A percentile compares a stretch with the other conserved stretches of the same genome.
Conservation (phyloP, 2,329 filamentous ascomycete species). For the Fusarium sp. region DNA sequence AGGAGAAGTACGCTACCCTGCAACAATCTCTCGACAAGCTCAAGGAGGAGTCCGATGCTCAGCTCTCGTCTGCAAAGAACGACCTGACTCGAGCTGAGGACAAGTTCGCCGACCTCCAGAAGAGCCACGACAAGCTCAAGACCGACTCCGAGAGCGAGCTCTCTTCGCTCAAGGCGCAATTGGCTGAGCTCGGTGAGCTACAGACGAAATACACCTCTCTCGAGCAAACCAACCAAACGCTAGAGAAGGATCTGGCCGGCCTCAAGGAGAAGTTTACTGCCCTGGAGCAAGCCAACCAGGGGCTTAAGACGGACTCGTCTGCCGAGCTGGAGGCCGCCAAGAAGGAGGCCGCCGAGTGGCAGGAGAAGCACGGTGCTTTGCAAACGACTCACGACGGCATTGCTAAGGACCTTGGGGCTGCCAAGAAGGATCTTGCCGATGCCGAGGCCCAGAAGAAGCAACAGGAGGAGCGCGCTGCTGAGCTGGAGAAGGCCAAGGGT, state of each 20-base stretch:
- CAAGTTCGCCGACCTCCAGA: conserved; percentile 46
- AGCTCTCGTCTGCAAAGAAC: conserved; percentile 45
- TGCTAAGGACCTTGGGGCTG: conserved; percentile 49
- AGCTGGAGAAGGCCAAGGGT: conserved; percentile 29
- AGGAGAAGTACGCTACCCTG: conserved; percentile 48
- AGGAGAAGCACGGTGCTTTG: conserved; percentile 48
- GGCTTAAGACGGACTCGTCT: conserved; percentile 52
- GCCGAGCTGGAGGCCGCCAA: conserved; percentile 51
- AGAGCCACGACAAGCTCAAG: conserved; percentile 51
- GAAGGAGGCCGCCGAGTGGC: conserved; percentile 49
- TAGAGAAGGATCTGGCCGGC: conserved; percentile 44
- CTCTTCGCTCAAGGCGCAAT: conserved; percentile 40
- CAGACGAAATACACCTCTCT: conserved; percentile 53
- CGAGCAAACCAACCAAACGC: conserved; percentile 47
- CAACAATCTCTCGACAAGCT: conserved; percentile 48
- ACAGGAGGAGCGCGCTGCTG: conserved; percentile 39
- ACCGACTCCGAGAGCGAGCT: conserved; percentile 45
- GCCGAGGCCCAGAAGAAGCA: conserved; percentile 41
- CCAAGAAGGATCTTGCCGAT: conserved; percentile 51
- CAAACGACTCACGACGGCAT: conserved; percentile 44
- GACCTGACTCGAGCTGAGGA: conserved; percentile 47
- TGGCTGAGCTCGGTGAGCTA: conserved; percentile 52
- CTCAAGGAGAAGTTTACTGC: conserved; percentile 51
- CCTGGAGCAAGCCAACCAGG: conserved; percentile 47
- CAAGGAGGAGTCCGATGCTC: conserved; percentile 46